A percentile compares a stretch with the other conserved stretches of the same genome.
Conservation (phyloP, 176 grass and related monocot species). For the Leersia perrieri region DNA sequence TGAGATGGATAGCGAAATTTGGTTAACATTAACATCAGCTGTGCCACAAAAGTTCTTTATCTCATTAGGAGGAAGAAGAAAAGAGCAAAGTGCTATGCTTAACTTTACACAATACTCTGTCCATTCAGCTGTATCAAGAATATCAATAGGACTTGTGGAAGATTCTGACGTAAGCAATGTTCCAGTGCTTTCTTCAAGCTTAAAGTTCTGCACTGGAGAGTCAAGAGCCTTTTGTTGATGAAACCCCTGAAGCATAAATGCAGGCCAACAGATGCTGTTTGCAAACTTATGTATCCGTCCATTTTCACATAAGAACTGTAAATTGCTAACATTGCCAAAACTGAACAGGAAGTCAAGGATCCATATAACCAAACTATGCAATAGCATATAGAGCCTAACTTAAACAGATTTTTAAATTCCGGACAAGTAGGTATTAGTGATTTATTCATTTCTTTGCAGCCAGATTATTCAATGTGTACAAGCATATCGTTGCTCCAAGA, state of each 20-base stretch:
- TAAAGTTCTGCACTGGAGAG: neutral
- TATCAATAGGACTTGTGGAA: slow-evolving; percentile 40
- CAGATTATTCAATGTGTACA: slow-evolving; percentile 3
- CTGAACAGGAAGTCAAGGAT: slow-evolving; percentile 76
- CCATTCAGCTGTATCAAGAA: slow-evolving; percentile 75
- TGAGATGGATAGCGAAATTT: slow-evolving; percentile 65
- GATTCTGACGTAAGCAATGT: slow-evolving; percentile 35
- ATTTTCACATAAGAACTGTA: slow-evolving; percentile 98
- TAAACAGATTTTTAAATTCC: slow-evolving; percentile 11
- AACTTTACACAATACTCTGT: slow-evolving; percentile 75
- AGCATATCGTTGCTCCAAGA: slow-evolving; percentile 13
- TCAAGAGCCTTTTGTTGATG: slow-evolving; percentile 41
- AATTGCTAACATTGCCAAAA: slow-evolving; percentile 89
- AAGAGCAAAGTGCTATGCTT: slow-evolving; percentile 84
- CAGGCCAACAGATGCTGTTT: slow-evolving; percentile 95
- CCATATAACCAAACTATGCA: slow-evolving; percentile 21
- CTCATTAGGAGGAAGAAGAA: slow-evolving; percentile 78
- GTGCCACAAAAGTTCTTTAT: slow-evolving; percentile 52
- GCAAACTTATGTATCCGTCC: slow-evolving; percentile 96
- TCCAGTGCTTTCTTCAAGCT: neutral
- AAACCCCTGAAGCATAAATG: slow-evolving; percentile 84
- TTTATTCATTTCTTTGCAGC: neutral
- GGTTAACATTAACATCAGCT: slow-evolving; percentile 52
- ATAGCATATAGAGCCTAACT: slow-evolving; percentile 10
- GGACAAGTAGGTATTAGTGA: neutral